phyloP scores from a whole-genome alignment of 345 rosid species.

The Lepidium aucheri region DNA sequence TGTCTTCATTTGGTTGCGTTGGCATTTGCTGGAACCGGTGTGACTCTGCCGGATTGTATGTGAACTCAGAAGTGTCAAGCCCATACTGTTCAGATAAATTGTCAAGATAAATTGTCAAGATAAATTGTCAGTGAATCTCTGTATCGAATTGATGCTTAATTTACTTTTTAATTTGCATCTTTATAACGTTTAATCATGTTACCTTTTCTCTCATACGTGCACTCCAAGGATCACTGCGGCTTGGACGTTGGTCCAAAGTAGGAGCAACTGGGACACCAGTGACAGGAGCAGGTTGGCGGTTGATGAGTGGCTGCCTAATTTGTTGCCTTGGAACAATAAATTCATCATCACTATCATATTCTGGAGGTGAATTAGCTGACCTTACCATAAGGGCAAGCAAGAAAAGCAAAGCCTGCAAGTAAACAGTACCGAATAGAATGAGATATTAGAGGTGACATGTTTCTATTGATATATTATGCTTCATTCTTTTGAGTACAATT shows the following conservation, averaged over 20 bases:
- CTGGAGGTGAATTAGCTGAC: slow-evolving; percentile 65
- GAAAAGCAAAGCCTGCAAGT: slow-evolving; percentile 75
- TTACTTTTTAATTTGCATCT: background rate
- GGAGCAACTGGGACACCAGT: slow-evolving; percentile 79
- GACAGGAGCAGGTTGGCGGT: slow-evolving; percentile 58
- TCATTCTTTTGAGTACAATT: background rate
- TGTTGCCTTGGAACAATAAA: slow-evolving; percentile 66
- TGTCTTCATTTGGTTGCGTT: slow-evolving; percentile 61
- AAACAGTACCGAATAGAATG: background rate
- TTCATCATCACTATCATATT: slow-evolving; percentile 97
- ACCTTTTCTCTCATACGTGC: slow-evolving; percentile 99
- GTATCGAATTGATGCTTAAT: background rate
- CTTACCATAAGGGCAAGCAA: slow-evolving; percentile 74
- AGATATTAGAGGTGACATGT: background rate
- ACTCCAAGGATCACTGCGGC: slow-evolving; percentile 99
- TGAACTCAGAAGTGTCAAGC: slow-evolving; percentile 88
- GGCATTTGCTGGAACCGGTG: slow-evolving; percentile 64
- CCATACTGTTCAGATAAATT: slow-evolving; percentile 57
- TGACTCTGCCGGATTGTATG: slow-evolving; percentile 85
- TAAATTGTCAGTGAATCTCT: background rate
- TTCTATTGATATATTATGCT: background rate
- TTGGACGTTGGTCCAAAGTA: slow-evolving; percentile 71
- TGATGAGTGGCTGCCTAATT: slow-evolving; percentile 75
- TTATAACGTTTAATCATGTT: background rate
- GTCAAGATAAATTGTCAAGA: too few species aligned